Conservation (phyloP, 345 rosid species). For the Mangifera indica region DNA sequence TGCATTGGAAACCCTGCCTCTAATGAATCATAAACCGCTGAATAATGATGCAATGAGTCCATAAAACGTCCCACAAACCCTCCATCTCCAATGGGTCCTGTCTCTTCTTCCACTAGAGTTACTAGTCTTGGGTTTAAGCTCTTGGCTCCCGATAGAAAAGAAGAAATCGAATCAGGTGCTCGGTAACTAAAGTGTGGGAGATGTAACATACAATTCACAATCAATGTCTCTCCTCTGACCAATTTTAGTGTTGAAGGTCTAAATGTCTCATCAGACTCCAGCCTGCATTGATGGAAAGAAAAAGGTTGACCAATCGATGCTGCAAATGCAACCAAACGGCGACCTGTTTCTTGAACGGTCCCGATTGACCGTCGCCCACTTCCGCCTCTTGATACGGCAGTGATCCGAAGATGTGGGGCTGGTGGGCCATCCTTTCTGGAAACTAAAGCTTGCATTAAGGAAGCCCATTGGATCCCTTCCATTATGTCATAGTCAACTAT, state of each 20-base stretch:
- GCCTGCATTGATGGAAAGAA: slow-evolving; percentile 71
- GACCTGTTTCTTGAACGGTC: slow-evolving; percentile 76
- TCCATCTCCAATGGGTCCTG: slow-evolving; percentile 46
- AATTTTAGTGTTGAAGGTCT: slow-evolving; percentile 50
- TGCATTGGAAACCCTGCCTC: slow-evolving; percentile 75
- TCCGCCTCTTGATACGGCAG: slow-evolving; percentile 64
- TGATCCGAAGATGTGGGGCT: slow-evolving; percentile 71
- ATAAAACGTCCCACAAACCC: slow-evolving; percentile 66
- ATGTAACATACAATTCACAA: slow-evolving; percentile 77
- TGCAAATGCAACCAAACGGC: slow-evolving; percentile 64
- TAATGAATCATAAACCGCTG: slow-evolving; percentile 80
- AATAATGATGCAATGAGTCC: slow-evolving; percentile 82
- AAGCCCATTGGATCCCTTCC: slow-evolving; percentile 94
- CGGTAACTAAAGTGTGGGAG: slow-evolving; percentile 66
- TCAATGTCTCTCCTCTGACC: slow-evolving; percentile 71
- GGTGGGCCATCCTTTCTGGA: slow-evolving; percentile 55
- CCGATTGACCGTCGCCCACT: slow-evolving; percentile 50
- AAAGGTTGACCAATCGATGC: slow-evolving; percentile 77
- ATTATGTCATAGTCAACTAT: slow-evolving; percentile 81
- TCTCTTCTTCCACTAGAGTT: slow-evolving; percentile 70
- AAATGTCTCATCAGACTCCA: slow-evolving; percentile 60
- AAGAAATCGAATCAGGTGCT: slow-evolving; percentile 51
- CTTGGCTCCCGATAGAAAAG: slow-evolving; percentile 60
- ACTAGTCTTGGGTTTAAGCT: slow-evolving; percentile 53
- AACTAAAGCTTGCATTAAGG: slow-evolving; percentile 77